Conservation (phyloP, 2,329 filamentous ascomycete species). For the Ilyonectria sp. region DNA sequence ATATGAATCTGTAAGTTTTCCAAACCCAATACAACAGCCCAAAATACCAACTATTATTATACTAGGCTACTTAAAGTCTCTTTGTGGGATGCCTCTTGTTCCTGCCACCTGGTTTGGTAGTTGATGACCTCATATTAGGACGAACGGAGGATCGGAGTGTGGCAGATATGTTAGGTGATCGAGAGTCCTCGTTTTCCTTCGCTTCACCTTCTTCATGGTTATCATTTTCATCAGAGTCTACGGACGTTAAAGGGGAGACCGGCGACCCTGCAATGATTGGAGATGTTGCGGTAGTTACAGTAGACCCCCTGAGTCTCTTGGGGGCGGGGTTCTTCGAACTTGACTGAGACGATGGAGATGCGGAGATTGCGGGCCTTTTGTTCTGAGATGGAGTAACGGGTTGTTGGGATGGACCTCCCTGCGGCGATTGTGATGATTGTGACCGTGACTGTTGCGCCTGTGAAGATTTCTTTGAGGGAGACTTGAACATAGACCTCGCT, state of each 20-base stretch:
- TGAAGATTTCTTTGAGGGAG: constrained; percentile 8
- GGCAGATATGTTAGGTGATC: too few relatives aligned
- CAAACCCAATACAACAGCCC: not conserved
- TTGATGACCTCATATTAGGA: not conserved
- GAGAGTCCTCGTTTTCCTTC: too few relatives aligned
- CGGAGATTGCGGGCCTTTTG: constrained; percentile 19
- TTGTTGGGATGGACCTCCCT: not conserved
- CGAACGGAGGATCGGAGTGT: not conserved
- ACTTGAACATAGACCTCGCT: too few relatives aligned
- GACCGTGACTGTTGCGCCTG: not conserved
- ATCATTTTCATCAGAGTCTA: constrained; percentile 6
- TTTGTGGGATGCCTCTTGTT: not conserved
- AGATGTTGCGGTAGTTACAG: not conserved
- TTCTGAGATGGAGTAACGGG: constrained; percentile 14
- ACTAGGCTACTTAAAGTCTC: not conserved
- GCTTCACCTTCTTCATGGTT: too few relatives aligned
- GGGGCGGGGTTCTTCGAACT: not conserved
- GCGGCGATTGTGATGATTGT: too few relatives aligned
- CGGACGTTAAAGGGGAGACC: constrained; percentile 1
- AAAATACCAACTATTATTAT: not conserved
- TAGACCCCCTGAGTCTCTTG: constrained; percentile 5
- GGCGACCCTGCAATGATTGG: not conserved
- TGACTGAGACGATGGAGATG: not conserved
- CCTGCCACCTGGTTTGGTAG: not conserved
- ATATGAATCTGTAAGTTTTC: not conserved